Percentiles rank a stretch among this genome's conserved stretches.
Conservation (phyloP, 805 yeast genomes). For the Wickerhamiella dianesei region DNA sequence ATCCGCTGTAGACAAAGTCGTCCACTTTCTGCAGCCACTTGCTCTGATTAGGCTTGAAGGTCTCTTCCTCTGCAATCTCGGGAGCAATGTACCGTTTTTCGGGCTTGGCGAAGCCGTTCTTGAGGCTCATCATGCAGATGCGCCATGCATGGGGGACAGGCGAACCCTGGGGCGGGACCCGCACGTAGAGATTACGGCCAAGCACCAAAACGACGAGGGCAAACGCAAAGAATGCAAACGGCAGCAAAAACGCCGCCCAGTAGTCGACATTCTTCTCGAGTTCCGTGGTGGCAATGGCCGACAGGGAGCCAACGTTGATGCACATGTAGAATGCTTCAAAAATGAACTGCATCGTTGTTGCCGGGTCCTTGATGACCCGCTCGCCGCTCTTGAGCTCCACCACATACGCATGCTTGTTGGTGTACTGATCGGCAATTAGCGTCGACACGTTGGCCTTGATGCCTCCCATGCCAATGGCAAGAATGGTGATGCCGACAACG, state of each 20-base stretch:
- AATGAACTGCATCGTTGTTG: constrained; percentile 55
- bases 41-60: constrained; percentile 3
- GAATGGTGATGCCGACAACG: constrained; percentile 38
- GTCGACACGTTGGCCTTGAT: constrained; percentile 67
- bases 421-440: constrained; percentile 61
- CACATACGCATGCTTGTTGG: constrained; percentile 46
- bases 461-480: constrained; percentile 72
- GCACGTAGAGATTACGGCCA: constrained; percentile 44
- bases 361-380: constrained; percentile 55
- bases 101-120: constrained; percentile 30
- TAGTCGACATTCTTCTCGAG: constrained; percentile 48
- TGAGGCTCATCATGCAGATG: constrained; percentile 32
- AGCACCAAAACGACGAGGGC: constrained; percentile 39
- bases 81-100: constrained; percentile 7
- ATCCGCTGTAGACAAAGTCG: constrained; percentile 6
- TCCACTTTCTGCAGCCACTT: constrained; percentile 2
- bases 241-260: constrained; percentile 58
- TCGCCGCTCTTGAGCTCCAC: constrained; percentile 48
- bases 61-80: constrained; percentile 2
- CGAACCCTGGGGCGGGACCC: constrained; percentile 48
- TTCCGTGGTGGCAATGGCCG: constrained; percentile 66
- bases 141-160: constrained; percentile 43
- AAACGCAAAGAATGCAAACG: constrained; percentile 53
- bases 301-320: constrained; percentile 62
- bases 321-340: constrained; percentile 66